Conservation (phyloP, 768 basidiomycete species). For the Boletus barrowsii region DNA sequence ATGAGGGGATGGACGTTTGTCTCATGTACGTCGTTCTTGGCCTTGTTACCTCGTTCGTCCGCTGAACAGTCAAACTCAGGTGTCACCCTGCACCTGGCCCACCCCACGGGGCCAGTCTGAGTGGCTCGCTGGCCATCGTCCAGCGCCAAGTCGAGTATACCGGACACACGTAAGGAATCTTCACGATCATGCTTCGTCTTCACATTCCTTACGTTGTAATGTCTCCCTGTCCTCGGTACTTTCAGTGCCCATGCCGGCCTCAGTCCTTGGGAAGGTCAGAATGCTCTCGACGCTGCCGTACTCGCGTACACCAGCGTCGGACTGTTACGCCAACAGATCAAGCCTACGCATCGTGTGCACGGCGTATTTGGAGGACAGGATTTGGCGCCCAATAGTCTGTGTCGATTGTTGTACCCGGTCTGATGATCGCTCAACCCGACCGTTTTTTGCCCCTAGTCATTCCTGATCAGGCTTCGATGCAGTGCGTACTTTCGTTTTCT, state of each 20-base stretch:
- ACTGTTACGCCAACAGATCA: slow-evolving; percentile 76
- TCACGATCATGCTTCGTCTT: neutral
- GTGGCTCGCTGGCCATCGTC: slow-evolving; percentile 61
- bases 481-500: slow-evolving; percentile 39
- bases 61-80: slow-evolving; percentile 38
- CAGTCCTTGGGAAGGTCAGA: slow-evolving; percentile 84
- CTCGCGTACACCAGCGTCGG: slow-evolving; percentile 78
- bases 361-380: slow-evolving; percentile 75
- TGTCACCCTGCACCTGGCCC: slow-evolving; percentile 82
- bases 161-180: slow-evolving; percentile 61
- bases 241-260: slow-evolving; percentile 71
- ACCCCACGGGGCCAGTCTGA: slow-evolving; percentile 57
- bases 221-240: neutral
- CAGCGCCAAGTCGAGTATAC: slow-evolving; percentile 58
- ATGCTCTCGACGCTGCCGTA: slow-evolving; percentile 83
- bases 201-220: neutral
- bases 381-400: slow-evolving; percentile 69
- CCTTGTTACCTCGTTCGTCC: neutral
- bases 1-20: slow-evolving; percentile 72
- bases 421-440: neutral
- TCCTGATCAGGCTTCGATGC: slow-evolving; percentile 73
- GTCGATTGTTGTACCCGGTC: slow-evolving; percentile 16
- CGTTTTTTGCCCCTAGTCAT: slow-evolving; percentile 50
- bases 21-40: slow-evolving; percentile 51
- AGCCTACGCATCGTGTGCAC: slow-evolving; percentile 75